These are phyloP conservation scores for Lachancea sp. DNA, from an alignment of 805 yeast species.

Conservation along the genomic window DNA sequence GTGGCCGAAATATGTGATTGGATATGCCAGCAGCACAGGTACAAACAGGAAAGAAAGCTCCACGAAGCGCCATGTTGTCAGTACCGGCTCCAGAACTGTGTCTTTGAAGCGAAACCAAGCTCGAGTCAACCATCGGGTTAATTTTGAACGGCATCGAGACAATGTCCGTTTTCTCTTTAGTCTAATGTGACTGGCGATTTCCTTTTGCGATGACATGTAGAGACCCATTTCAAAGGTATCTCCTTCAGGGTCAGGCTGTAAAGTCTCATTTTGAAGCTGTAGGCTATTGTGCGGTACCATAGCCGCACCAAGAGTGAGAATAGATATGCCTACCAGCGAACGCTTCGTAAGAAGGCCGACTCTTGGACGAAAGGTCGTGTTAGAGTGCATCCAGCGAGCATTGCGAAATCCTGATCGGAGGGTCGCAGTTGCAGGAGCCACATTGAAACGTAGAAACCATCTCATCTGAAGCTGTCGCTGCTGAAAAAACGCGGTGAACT, in stretches of 20 bases:
- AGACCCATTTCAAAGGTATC: slow-evolving; percentile 69
- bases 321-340: not conserved
- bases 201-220: slow-evolving; percentile 52
- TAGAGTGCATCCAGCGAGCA: not conserved
- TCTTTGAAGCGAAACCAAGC: slow-evolving; percentile 45
- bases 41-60: slow-evolving; percentile 60
- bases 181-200: slow-evolving; percentile 37
- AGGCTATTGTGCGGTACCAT: not conserved
- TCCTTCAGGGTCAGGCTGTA: slow-evolving; percentile 39
- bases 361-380: no score
- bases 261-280: slow-evolving; percentile 6
- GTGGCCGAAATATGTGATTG: slow-evolving; percentile 40
- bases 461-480: not conserved
- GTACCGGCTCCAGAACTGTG: slow-evolving; percentile 59
- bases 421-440: no score
- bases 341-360: not conserved
- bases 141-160: slow-evolving; percentile 12
- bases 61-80: slow-evolving; percentile 60
- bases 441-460: not conserved
- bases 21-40: slow-evolving; percentile 63
- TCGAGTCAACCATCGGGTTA: slow-evolving; percentile 32
- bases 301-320: not conserved
- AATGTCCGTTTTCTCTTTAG: slow-evolving; percentile 31
- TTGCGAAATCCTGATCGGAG: not conserved
- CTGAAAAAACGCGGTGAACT: no score